phyloP scores from a whole-genome alignment of 305 asterid species.

The Rubia peregrina region DNA sequence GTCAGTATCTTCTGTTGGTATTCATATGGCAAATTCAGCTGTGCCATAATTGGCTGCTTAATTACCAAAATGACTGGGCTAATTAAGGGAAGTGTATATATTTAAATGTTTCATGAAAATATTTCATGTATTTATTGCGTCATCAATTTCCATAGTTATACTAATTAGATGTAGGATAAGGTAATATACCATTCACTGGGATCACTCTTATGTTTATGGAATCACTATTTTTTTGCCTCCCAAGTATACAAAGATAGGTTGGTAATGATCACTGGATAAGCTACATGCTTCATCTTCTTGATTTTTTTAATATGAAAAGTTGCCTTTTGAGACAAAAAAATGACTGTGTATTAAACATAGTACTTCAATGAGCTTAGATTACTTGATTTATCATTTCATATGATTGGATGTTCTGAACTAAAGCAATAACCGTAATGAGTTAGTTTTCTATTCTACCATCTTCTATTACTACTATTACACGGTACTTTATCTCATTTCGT shows the following conservation, averaged over 20 bases:
- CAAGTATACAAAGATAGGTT: constrained; percentile 45
- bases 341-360: too few species aligned
- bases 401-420: background rate
- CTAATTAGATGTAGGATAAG: too few species aligned
- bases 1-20: background rate
- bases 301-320: background rate
- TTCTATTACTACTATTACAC: background rate
- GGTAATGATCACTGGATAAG: constrained; percentile 34
- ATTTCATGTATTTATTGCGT: too few species aligned
- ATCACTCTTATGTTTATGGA: too few species aligned
- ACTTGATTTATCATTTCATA: background rate
- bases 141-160: too few species aligned
- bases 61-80: too few species aligned
- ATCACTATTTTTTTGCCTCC: too few species aligned
- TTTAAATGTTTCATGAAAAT: too few species aligned
- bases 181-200: too few species aligned
- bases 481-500: background rate
- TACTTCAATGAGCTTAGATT: background rate
- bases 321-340: background rate
- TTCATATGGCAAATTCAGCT: too few species aligned
- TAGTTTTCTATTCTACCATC: background rate
- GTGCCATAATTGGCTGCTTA: too few species aligned
- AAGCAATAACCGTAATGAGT: background rate
- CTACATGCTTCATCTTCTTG: background rate
- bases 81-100: too few species aligned